A percentile compares a stretch with the other conserved stretches of the same genome.
phyloP scores from a whole-genome alignment of 2,329 filamentous ascomycete species.

The Beauveria sp. region DNA sequence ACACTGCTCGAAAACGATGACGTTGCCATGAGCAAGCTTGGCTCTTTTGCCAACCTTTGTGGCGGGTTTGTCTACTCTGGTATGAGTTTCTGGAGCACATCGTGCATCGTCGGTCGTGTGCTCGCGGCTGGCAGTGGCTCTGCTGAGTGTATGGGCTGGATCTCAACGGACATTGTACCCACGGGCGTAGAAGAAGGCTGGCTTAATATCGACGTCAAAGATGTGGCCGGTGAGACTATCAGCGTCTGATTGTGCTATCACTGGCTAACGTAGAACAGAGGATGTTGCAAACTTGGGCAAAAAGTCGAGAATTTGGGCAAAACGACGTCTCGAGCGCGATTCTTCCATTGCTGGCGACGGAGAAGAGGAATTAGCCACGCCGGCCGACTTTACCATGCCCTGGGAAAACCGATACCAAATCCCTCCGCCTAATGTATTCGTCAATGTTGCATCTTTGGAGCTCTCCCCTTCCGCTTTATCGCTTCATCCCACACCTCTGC shows the following conservation, averaged over 20 bases:
- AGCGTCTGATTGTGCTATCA: neutral
- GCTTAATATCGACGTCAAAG: slow-evolving; percentile 50
- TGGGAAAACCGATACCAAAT: slow-evolving; percentile 46
- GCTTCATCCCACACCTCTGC: slow-evolving; percentile 36
- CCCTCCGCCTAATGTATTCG: slow-evolving; percentile 37
- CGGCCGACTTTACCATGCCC: slow-evolving; percentile 56
- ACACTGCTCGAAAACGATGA: slow-evolving; percentile 57
- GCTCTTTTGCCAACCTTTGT: slow-evolving; percentile 53
- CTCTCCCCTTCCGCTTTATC: slow-evolving; percentile 38
- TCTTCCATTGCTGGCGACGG: slow-evolving; percentile 53
- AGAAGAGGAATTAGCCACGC: slow-evolving; percentile 45
- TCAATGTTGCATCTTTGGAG: slow-evolving; percentile 44
- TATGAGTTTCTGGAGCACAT: slow-evolving; percentile 63
- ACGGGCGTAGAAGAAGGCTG: slow-evolving; percentile 46
- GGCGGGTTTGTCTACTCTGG: slow-evolving; percentile 56
- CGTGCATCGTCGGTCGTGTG: slow-evolving; percentile 57
- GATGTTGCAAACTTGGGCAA: slow-evolving; percentile 42
- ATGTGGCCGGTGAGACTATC: slow-evolving; percentile 39
- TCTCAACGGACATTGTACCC: slow-evolving; percentile 53
- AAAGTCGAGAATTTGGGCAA: slow-evolving; percentile 55
- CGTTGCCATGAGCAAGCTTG: slow-evolving; percentile 50
- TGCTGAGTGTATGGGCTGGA: slow-evolving; percentile 61
- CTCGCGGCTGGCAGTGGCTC: slow-evolving; percentile 55
- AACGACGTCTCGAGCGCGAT: slow-evolving; percentile 50
- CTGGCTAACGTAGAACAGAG: slow-evolving; percentile 25